phyloP scores from a whole-genome alignment of 768 basidiomycete genomes.

The Lentinus brumalis region DNA sequence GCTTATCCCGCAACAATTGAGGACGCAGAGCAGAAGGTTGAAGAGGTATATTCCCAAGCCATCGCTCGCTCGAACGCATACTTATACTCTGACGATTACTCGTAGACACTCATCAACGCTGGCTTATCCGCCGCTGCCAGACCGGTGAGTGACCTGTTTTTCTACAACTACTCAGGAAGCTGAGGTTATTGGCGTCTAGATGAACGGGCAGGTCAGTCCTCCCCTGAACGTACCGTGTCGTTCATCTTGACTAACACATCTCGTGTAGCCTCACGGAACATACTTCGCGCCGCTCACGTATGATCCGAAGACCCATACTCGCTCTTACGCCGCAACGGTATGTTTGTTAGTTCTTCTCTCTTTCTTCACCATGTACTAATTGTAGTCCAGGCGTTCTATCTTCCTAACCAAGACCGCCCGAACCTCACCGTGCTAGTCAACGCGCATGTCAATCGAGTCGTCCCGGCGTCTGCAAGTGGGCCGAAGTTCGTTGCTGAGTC shows the following conservation, averaged over 20 bases:
- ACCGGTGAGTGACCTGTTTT: constrained; percentile 13
- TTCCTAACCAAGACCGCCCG: constrained; percentile 25
- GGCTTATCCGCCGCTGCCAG: constrained; percentile 12
- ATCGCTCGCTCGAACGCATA: neutral
- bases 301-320: constrained; percentile 20
- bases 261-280: constrained; percentile 14
- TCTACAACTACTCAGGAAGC: neutral
- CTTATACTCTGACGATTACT: neutral
- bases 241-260: neutral
- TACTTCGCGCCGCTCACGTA: constrained; percentile 16
- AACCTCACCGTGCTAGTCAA: constrained; percentile 33
- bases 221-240: neutral
- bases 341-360: constrained; percentile 20
- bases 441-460: constrained; percentile 34
- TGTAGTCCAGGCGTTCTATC: constrained; percentile 23
- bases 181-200: constrained; percentile 1
- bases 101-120: constrained; percentile 21
- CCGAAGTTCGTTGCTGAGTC: constrained; percentile 43
- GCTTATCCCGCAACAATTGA: constrained; percentile 21
- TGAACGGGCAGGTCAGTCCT: constrained; percentile 25
- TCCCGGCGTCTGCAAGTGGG: constrained; percentile 11
- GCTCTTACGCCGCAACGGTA: constrained; percentile 29
- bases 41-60: constrained; percentile 10
- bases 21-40: constrained; percentile 17
- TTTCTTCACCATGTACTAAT: constrained; percentile 1